Evolutionary conservation across 2,329 filamentous ascomycete species (phyloP).

Genomic region (Thermoascus crustaceus): DNA sequence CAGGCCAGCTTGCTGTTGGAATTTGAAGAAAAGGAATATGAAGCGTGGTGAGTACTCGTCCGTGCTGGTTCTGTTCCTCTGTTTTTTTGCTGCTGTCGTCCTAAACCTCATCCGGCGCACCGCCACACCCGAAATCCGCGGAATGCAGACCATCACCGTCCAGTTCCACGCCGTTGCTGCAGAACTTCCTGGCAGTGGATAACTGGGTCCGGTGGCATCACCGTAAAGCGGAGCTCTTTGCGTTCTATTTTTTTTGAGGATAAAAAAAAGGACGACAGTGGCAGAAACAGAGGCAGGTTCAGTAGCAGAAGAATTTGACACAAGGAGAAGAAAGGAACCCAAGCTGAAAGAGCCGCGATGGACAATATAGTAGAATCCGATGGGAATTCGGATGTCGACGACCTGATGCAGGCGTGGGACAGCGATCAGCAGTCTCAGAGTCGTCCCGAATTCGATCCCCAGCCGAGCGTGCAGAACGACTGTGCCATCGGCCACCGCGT

Average conservation of each 20-base stretch:
- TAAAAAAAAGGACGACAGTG: not conserved
- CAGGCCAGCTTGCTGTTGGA: not conserved
- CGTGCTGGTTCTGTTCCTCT: not conserved
- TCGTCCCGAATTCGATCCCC: conserved; percentile 12
- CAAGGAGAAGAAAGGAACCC: not conserved
- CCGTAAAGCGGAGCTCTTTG: too few relatives aligned
- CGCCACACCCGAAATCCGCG: conserved; percentile 3
- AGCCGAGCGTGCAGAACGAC: conserved; percentile 18
- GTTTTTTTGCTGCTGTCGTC: not conserved
- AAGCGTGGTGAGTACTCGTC: not conserved
- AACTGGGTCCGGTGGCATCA: too few relatives aligned
- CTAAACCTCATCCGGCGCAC: conserved; percentile 2
- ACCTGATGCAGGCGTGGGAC: conserved; percentile 25
- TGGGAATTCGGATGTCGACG: conserved; percentile 27
- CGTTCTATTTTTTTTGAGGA: too few relatives aligned
- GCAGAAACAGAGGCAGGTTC: too few relatives aligned
- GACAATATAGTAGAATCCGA: conserved; percentile 28
- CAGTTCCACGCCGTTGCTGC: not conserved
- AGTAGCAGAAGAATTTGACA: too few relatives aligned
- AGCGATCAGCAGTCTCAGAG: conserved; percentile 19
- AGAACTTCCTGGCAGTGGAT: not conserved
- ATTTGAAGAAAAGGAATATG: not conserved
- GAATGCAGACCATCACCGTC: not conserved
- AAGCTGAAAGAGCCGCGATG: conserved; percentile 15
- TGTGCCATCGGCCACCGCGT: conserved; percentile 37